These are phyloP conservation scores for Salix viminalis DNA, from an alignment of 345 rosid genomes.

Conservation along the genomic window DNA sequence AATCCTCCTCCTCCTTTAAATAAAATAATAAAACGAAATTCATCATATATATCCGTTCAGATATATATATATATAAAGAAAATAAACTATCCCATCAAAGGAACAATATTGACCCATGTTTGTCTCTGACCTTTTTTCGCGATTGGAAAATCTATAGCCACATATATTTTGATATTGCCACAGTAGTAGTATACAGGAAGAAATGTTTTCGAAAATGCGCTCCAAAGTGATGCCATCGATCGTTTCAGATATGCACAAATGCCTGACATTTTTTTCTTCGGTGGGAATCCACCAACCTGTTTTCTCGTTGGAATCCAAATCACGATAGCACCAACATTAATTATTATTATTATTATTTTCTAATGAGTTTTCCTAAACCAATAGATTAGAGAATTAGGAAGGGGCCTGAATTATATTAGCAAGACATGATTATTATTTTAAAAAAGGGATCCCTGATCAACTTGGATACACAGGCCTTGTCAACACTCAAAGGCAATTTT, in stretches of 20 bases:
- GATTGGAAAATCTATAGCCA: not conserved
- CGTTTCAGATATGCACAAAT: not conserved
- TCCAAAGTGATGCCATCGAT: not conserved
- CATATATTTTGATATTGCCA: not conserved
- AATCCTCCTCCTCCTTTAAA: too few relatives aligned
- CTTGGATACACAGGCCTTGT: not conserved
- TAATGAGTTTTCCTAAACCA: slow-evolving; percentile 3
- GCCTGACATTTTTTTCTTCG: not conserved
- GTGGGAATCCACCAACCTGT: slow-evolving; percentile 15
- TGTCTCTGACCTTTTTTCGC: too few relatives aligned
- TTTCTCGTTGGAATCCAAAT: slow-evolving; percentile 13
- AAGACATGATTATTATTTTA: too few relatives aligned
- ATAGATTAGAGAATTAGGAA: too few relatives aligned
- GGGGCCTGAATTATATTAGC: not conserved
- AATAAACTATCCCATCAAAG: too few relatives aligned
- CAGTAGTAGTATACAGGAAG: not conserved
- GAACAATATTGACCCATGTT: not conserved
- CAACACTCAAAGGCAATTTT: too few relatives aligned
- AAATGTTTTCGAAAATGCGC: not conserved
- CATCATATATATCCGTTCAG: too few relatives aligned
- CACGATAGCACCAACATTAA: slow-evolving; percentile 15
- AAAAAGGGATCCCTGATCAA: not conserved
- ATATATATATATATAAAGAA: too few relatives aligned
- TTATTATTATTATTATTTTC: not conserved
- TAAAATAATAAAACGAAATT: too few relatives aligned